A percentile compares a stretch with the other conserved stretches of the same genome.
Conservation (phyloP, 495 filamentous ascomycete species). For the Annulohypoxylon bovei region DNA sequence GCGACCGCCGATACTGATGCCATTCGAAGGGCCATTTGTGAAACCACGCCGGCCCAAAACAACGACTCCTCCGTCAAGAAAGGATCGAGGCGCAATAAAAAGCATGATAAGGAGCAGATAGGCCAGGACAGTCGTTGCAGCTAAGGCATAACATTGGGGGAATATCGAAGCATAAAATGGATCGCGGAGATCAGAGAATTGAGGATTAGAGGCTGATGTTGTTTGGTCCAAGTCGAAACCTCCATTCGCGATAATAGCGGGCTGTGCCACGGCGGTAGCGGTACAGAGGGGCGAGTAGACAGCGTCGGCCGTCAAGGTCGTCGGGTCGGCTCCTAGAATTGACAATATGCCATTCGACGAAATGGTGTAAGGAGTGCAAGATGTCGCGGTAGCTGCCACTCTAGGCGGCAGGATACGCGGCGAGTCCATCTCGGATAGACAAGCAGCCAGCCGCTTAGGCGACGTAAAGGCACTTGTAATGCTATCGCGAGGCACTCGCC, state of each 20-base stretch:
- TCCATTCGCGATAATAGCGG: slow-evolving; percentile 57
- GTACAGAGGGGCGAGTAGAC: slow-evolving; percentile 72
- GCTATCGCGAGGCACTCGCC: slow-evolving; percentile 45
- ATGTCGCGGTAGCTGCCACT: slow-evolving; percentile 43
- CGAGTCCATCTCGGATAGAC: slow-evolving; percentile 22
- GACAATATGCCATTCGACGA: slow-evolving; percentile 69
- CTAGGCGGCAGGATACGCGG: slow-evolving; percentile 23
- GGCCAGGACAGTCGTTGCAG: slow-evolving; percentile 87
- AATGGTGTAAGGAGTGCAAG: slow-evolving; percentile 71
- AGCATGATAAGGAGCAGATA: slow-evolving; percentile 96
- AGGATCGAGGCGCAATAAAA: slow-evolving; percentile 88
- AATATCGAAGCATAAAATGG: slow-evolving; percentile 94
- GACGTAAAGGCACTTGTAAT: slow-evolving; percentile 35
- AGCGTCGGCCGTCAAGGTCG: slow-evolving; percentile 70
- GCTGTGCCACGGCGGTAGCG: slow-evolving; percentile 46
- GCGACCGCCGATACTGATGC: slow-evolving; percentile 87
- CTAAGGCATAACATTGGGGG: slow-evolving; percentile 90
- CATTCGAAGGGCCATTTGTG: slow-evolving; percentile 78
- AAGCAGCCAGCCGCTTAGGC: slow-evolving; percentile 36
- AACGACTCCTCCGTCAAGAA: slow-evolving; percentile 83
- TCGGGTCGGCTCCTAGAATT: slow-evolving; percentile 63
- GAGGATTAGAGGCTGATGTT: slow-evolving; percentile 34
- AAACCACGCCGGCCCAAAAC: slow-evolving; percentile 85
- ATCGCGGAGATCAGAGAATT: slow-evolving; percentile 70
- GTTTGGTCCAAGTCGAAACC: slow-evolving; percentile 54